Percentiles rank a stretch among this genome's conserved stretches.
These are phyloP conservation scores for Podaxis pistillaris DNA, from an alignment of 768 basidiomycete species.

Conservation along the genomic window DNA sequence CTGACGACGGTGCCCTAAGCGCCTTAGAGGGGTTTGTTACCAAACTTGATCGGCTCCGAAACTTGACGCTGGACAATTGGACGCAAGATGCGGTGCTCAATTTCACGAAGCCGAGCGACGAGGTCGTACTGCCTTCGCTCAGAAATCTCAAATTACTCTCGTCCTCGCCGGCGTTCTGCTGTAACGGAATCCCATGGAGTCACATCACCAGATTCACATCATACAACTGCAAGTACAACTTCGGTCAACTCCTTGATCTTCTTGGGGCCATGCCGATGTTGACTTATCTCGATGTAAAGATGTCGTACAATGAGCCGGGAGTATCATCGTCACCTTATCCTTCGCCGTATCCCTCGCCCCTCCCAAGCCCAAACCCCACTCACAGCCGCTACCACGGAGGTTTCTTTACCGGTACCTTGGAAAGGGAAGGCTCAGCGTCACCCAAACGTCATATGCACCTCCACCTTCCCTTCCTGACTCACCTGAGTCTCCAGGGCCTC, in stretches of 20 bases:
- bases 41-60: conserved; percentile 9
- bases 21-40: conserved; percentile 10
- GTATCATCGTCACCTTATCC: conserved; percentile 11
- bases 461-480: conserved; percentile 11
- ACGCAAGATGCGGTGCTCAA: conserved; percentile 6
- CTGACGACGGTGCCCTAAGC: conserved; percentile 5
- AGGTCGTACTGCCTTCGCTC: neutral
- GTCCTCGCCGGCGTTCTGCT: conserved; percentile 9
- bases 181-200: conserved; percentile 9
- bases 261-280: conserved; percentile 13
- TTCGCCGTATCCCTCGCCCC: conserved; percentile 7
- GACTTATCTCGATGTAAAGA: conserved; percentile 9
- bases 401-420: neutral
- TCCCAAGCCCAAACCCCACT: conserved; percentile 7
- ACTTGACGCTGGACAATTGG: conserved; percentile 14
- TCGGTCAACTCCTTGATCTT: conserved; percentile 12
- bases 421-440: conserved; percentile 6
- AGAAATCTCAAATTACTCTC: conserved; percentile 6
- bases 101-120: neutral
- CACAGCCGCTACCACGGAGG: neutral
- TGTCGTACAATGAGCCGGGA: conserved; percentile 13
- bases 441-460: conserved; percentile 9
- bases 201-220: conserved; percentile 12
- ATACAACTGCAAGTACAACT: conserved; percentile 11
- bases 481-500: conserved; percentile 11